A percentile compares a stretch with the other conserved stretches of the same genome.
Evolutionary conservation across 2,329 filamentous ascomycete genomes (phyloP).

Genomic region (Pseudogymnoascus destructans): DNA sequence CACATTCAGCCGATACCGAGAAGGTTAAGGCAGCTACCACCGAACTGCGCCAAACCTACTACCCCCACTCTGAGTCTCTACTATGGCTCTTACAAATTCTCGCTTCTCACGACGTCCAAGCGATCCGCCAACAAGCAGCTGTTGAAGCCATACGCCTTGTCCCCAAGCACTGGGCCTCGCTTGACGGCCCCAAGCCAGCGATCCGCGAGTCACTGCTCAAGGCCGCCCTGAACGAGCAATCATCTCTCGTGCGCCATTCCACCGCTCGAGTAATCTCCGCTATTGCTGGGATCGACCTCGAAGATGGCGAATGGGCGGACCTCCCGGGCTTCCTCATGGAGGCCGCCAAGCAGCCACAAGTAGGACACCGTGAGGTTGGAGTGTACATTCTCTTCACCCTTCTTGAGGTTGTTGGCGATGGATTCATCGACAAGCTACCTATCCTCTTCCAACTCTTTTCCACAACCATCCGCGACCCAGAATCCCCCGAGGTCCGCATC

Average conservation of each 20-base stretch:
- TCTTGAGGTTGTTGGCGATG: constrained; percentile 73
- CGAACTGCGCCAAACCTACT: constrained; percentile 86
- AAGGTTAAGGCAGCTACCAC: constrained; percentile 82
- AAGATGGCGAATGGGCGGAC: constrained; percentile 73
- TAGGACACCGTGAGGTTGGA: constrained; percentile 75
- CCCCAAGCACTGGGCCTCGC: constrained; percentile 69
- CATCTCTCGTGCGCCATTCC: constrained; percentile 67
- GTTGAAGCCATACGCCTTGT: constrained; percentile 80
- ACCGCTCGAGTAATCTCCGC: constrained; percentile 77
- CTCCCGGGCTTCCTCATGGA: constrained; percentile 68
- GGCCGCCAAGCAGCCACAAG: constrained; percentile 61
- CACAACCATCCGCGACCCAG: constrained; percentile 77
- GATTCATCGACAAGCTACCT: constrained; percentile 67
- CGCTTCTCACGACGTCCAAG: constrained; percentile 58
- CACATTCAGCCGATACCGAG: constrained; percentile 62
- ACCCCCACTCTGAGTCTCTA: constrained; percentile 71
- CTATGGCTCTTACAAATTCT: constrained; percentile 79
- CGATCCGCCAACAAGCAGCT: constrained; percentile 77
- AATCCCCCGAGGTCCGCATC: constrained; percentile 84
- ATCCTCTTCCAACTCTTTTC: constrained; percentile 74
- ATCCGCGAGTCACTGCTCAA: constrained; percentile 76
- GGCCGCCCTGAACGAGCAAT: constrained; percentile 67
- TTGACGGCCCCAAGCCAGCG: constrained; percentile 64
- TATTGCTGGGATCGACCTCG: constrained; percentile 75
- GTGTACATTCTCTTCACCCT: constrained; percentile 90